Percentiles rank a stretch among this genome's conserved stretches.
Evolutionary conservation across 148 eudicot species (phyloP).

Genomic region (Spergularia bocconei): DNA sequence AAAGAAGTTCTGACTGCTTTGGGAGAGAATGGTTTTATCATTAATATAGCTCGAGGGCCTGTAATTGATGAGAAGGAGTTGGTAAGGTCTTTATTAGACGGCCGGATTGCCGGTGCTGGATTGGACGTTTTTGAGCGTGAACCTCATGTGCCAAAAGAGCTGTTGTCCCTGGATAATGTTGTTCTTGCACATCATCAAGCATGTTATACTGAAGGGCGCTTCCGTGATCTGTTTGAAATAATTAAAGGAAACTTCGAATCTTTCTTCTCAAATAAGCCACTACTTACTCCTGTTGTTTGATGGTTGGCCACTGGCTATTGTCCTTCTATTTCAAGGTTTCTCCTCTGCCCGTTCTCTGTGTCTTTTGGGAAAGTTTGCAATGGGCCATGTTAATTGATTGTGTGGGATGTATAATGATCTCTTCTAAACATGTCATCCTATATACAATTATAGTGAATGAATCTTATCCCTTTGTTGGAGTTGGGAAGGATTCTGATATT

Average conservation of each 20-base stretch:
- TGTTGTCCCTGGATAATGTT: constrained; percentile 40
- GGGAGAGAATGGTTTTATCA: constrained; percentile 39
- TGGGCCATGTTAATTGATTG: too few species aligned
- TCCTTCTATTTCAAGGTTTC: not conserved
- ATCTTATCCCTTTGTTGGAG: too few species aligned
- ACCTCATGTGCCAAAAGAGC: constrained; percentile 44
- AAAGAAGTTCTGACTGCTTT: constrained; percentile 33
- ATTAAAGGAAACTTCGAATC: constrained; percentile 38
- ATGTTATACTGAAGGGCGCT: constrained; percentile 26
- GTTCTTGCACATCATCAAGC: constrained; percentile 42
- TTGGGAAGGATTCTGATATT: too few species aligned
- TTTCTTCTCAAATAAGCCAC: constrained; percentile 40
- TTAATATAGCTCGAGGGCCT: constrained; percentile 45
- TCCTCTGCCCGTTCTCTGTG: not conserved
- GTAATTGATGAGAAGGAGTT: constrained; percentile 45
- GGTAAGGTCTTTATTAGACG: constrained; percentile 35
- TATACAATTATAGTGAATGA: too few species aligned
- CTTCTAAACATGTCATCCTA: too few species aligned
- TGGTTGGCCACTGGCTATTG: not conserved
- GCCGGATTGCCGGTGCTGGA: constrained; percentile 46
- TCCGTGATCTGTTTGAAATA: constrained; percentile 22
- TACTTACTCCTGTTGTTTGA: constrained; percentile 31
- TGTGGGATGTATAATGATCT: too few species aligned
- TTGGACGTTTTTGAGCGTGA: constrained; percentile 53
- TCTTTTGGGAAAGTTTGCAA: not conserved